Percentiles rank a stretch among this genome's conserved stretches.
These are phyloP conservation scores for Aphanoascus verrucosus DNA, from an alignment of 2,329 filamentous ascomycete species.

Conservation along the genomic window DNA sequence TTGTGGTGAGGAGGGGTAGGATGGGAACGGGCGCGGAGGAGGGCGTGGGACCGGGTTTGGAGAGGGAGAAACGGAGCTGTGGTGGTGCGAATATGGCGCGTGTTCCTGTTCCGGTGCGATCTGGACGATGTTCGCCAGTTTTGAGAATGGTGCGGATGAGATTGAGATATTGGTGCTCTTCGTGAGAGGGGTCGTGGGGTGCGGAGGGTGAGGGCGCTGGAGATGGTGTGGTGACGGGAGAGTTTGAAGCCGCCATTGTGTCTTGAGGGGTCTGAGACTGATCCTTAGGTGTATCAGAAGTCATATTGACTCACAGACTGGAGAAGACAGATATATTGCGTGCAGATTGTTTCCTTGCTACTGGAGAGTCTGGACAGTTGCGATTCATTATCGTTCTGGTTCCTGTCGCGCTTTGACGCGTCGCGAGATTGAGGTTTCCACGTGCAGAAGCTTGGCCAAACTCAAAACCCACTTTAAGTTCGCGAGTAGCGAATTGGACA, in stretches of 20 bases:
- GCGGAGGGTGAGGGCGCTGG: conserved; percentile 12
- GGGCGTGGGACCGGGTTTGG: conserved; percentile 40
- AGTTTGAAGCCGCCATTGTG: not conserved
- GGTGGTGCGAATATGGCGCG: conserved; percentile 77
- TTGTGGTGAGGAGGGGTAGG: conserved; percentile 89
- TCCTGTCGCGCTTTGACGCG: not conserved
- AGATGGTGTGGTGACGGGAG: not conserved
- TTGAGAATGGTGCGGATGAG: conserved; percentile 76
- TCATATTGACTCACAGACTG: not conserved
- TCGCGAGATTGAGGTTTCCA: conserved; percentile 8
- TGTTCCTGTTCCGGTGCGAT: conserved; percentile 89
- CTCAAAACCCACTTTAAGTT: not conserved
- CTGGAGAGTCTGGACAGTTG: not conserved
- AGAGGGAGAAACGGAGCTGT: conserved; percentile 77
- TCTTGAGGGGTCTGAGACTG: not conserved
- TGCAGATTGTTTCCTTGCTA: not conserved
- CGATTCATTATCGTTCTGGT: not conserved
- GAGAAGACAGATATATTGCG: not conserved
- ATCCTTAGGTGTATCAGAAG: not conserved
- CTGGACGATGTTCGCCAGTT: conserved; percentile 75
- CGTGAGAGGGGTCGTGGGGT: conserved; percentile 43
- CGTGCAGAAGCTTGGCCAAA: not conserved
- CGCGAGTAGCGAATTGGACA: too few species aligned
- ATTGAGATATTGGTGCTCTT: conserved; percentile 89
- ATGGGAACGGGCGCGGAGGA: conserved; percentile 45